Base-by-base conservation (phyloP, 1,284 basidiomycete genomes). In the Phenoliferia sp. region DNA sequence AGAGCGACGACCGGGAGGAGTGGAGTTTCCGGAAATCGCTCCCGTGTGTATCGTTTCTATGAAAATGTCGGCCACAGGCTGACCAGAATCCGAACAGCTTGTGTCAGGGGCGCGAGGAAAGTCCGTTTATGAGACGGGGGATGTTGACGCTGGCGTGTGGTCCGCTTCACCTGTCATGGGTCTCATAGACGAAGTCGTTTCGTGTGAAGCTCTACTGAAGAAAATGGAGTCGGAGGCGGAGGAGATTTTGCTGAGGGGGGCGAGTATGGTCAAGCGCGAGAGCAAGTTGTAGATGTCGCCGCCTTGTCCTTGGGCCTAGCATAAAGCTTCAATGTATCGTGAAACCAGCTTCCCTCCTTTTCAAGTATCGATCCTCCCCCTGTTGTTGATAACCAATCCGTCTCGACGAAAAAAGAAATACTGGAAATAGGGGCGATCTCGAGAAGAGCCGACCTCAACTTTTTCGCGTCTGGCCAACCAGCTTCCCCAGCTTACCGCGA, bases 81-180 rank as follows among this genome's bases (percentile, higher is more conserved):
- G 1, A 22, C 39, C 56, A 28, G 39, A 56, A 31, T 61, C 66
- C 29, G 58, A 36, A 2, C 33, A 92, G 52, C 84, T 96, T 59
- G 94, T 95, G 15, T 86, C 90, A 2, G 94, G 93, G 33, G 83
- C 83, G 22, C 83, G 90, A 17, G 92, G 90, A 19, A 84, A 85
- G 69, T 75, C 84, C 63, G 94, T 95, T 10, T 96, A 94, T 79
- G 90, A 92, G 77, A 84, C 57, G 5, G 93, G 94, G 19, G 92
- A 96, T 76, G 81, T 86, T 0, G 90, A 97, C 71, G 87, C 88
- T 71, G 94, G 94, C 2, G 88, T 95, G 69, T 96, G 94, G 93
- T 78, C 63, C 15, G 64, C 64, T n/a, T 66, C 63, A 4, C 65
- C 66, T 31, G 69, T 75, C 15, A 55, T 92, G 65, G 94, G 93